A percentile compares a stretch with the other conserved stretches of the same genome.
Evolutionary conservation across 371 early-diverging fungal genomes (phyloP).

Genomic region (Lichtheimia hyalospora): DNA sequence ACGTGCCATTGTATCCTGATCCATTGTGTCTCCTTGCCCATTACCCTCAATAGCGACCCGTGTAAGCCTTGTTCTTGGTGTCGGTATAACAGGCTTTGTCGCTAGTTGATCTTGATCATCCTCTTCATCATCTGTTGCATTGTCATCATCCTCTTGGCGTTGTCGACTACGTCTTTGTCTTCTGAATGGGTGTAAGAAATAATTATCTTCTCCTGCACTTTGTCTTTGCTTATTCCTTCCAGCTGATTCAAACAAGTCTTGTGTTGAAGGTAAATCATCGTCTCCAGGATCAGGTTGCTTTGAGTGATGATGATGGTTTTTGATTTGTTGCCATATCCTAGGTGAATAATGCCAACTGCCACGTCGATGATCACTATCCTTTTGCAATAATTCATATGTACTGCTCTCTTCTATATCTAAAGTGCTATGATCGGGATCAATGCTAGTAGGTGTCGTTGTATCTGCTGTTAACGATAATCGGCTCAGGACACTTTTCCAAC

Average conservation of each 20-base stretch:
- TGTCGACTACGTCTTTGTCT: too few species aligned
- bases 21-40: background rate
- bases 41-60: background rate
- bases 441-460: too few species aligned
- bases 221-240: background rate
- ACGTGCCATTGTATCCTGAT: slow-evolving; percentile 15
- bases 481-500: background rate
- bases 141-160: background rate
- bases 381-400: background rate
- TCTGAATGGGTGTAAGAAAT: too few species aligned
- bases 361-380: background rate
- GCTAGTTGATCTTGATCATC: background rate
- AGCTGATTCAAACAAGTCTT: background rate
- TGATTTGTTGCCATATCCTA: too few species aligned
- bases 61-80: background rate
- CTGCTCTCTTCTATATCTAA: background rate
- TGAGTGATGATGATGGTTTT: background rate
- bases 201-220: background rate
- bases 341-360: background rate
- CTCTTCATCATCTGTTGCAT: background rate
- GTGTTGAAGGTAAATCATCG: background rate
- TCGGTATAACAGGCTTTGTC: background rate
- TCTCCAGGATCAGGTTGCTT: background rate
- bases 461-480: background rate
- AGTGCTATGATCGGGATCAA: background rate